Percentiles rank a stretch among this genome's conserved stretches.
These are phyloP conservation scores for Tolypocladium ovalisporum DNA, from an alignment of 2,329 filamentous ascomycete genomes.

Conservation along the genomic window DNA sequence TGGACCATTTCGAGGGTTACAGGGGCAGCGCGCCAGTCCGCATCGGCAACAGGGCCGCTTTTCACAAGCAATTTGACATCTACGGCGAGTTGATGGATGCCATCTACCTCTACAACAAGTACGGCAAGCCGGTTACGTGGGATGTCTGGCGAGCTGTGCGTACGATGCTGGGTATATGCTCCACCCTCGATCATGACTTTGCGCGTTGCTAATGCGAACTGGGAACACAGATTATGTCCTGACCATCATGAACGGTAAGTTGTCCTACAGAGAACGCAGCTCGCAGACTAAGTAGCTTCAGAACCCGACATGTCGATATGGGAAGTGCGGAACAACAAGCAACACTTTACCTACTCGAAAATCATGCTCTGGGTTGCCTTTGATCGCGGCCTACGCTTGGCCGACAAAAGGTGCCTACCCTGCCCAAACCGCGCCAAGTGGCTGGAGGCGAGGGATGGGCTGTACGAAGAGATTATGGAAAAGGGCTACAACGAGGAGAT, in stretches of 20 bases:
- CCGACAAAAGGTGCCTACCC: conserved; percentile 65
- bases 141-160: conserved; percentile 65
- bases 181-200: too few species aligned
- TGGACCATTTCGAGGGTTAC: conserved; percentile 63
- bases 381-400: conserved; percentile 61
- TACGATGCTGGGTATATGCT: conserved; percentile 42
- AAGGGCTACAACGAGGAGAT: conserved; percentile 61
- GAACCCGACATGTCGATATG: conserved; percentile 74
- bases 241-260: conserved; percentile 47
- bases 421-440: conserved; percentile 60
- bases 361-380: conserved; percentile 77
- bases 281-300: conserved; percentile 11
- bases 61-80: conserved; percentile 68
- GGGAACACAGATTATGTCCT: conserved; percentile 50
- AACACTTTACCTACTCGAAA: conserved; percentile 74
- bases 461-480: conserved; percentile 72
- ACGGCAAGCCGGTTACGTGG: conserved; percentile 65
- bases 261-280: background rate
- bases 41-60: conserved; percentile 67
- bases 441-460: conserved; percentile 52
- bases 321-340: conserved; percentile 67
- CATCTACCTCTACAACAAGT: conserved; percentile 71
- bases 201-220: background rate
- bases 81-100: conserved; percentile 71
- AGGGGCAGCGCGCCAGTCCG: conserved; percentile 59